A percentile compares a stretch with the other conserved stretches of the same genome.
These are phyloP conservation scores for Aureobasidium sp. DNA, from an alignment of 2,329 filamentous ascomycete genomes.

Conservation along the genomic window DNA sequence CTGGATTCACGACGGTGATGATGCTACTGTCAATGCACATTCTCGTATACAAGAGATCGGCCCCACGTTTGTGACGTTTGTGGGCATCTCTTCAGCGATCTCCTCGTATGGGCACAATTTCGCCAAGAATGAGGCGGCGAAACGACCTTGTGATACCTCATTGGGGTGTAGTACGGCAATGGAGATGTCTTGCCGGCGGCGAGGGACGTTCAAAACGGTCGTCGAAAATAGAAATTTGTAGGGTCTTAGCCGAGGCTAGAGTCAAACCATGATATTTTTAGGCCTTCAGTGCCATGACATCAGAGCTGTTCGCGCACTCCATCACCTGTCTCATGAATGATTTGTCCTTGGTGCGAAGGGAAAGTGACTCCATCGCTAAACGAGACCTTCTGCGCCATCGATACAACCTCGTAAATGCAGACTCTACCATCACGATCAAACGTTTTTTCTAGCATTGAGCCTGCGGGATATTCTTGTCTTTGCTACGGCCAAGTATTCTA, in stretches of 20 bases:
- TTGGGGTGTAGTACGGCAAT: not conserved
- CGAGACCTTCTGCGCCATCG: not conserved
- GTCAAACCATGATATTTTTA: not conserved
- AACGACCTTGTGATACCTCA: not conserved
- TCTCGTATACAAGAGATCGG: not conserved
- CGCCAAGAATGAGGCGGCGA: not conserved
- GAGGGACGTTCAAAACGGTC: not conserved
- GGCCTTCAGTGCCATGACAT: not conserved
- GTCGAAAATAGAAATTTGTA: constrained; percentile 4
- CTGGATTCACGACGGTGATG: too few relatives aligned
- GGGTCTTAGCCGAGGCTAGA: not conserved
- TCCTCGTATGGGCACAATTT: not conserved
- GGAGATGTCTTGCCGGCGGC: not conserved
- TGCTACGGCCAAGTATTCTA: not conserved
- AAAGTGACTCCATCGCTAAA: not conserved
- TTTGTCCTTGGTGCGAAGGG: not conserved
- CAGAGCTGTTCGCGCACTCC: not conserved
- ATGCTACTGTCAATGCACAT: not conserved
- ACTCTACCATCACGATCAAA: not conserved
- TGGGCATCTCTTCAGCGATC: not conserved
- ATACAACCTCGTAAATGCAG: not conserved
- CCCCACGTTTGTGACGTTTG: not conserved
- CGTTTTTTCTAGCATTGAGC: not conserved
- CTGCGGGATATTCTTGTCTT: not conserved
- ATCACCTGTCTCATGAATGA: not conserved